These are phyloP conservation scores for Russula ochroleuca DNA, from an alignment of 768 basidiomycete genomes.

Conservation along the genomic window DNA sequence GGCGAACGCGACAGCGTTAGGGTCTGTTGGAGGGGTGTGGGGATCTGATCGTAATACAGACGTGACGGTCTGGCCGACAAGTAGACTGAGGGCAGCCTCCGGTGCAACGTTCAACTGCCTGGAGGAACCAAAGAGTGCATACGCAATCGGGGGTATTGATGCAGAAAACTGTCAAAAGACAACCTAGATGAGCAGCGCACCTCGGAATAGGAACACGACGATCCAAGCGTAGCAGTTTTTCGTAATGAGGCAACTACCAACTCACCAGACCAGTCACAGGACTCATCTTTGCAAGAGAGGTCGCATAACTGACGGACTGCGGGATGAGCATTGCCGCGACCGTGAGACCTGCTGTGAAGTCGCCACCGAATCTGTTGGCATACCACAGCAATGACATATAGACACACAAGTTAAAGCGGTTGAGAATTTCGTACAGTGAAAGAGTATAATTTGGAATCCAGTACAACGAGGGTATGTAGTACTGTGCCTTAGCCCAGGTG, in stretches of 20 bases:
- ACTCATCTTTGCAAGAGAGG: slow-evolving; percentile 78
- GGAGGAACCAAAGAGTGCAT: slow-evolving; percentile 85
- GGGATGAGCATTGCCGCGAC: slow-evolving; percentile 82
- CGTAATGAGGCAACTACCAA: slow-evolving; percentile 10
- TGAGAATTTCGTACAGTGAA: slow-evolving; percentile 50
- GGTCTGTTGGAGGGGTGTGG: slow-evolving; percentile 35
- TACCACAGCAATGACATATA: slow-evolving; percentile 36
- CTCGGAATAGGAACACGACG: neutral
- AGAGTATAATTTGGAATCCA: slow-evolving; percentile 79
- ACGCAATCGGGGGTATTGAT: slow-evolving; percentile 81
- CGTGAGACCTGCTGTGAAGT: slow-evolving; percentile 81
- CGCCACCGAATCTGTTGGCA: slow-evolving; percentile 50
- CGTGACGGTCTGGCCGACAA: slow-evolving; percentile 82
- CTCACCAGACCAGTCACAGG: slow-evolving; percentile 82
- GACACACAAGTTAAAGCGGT: slow-evolving; percentile 7
- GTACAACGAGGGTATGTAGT: slow-evolving; percentile 70
- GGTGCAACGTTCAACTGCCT: slow-evolving; percentile 80
- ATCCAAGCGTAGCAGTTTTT: too few relatives aligned
- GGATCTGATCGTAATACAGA: slow-evolving; percentile 48
- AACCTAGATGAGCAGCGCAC: neutral
- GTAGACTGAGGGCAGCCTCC: slow-evolving; percentile 81
- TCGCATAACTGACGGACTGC: slow-evolving; percentile 88
- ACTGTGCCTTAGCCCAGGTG: slow-evolving; percentile 49
- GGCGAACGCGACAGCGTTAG: slow-evolving; percentile 54
- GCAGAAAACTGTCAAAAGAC: slow-evolving; percentile 62